Evolutionary conservation across 2,329 filamentous ascomycete genomes (phyloP).

Genomic region (Neoarthrinium moseri): DNA sequence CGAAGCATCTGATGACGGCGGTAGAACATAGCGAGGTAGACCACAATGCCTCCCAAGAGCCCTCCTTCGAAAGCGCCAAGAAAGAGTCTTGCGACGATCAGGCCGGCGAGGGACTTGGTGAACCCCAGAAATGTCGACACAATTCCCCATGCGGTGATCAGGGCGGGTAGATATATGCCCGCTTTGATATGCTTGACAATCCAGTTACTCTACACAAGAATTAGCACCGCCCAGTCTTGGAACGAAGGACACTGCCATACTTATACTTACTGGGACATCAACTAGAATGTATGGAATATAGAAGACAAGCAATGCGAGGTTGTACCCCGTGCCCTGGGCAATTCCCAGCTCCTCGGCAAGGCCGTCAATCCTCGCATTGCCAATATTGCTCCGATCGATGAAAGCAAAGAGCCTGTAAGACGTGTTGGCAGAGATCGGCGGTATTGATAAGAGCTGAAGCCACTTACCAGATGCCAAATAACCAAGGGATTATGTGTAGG

Average conservation of each 20-base stretch:
- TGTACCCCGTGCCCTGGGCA: conserved; percentile 62
- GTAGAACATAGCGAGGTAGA: conserved; percentile 9
- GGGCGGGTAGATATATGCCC: conserved; percentile 75
- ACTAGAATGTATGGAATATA: conserved; percentile 83
- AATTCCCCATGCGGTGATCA: conserved; percentile 74
- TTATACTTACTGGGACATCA: conserved; percentile 42
- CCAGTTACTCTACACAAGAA: conserved; percentile 73
- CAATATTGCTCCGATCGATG: conserved; percentile 73
- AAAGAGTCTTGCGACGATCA: conserved; percentile 69
- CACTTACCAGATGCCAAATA: conserved; percentile 22
- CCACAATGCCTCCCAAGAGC: conserved; percentile 46
- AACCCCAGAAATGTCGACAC: conserved; percentile 71
- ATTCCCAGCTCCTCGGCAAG: conserved; percentile 60
- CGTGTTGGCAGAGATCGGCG: not conserved
- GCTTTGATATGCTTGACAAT: conserved; percentile 77
- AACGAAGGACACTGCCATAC: conserved; percentile 41
- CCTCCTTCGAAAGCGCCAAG: conserved; percentile 75
- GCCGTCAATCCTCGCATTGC: conserved; percentile 62
- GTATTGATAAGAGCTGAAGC: not conserved
- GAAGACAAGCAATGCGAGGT: conserved; percentile 75
- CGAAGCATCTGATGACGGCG: conserved; percentile 47
- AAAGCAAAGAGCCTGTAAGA: conserved; percentile 37
- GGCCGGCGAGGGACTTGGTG: conserved; percentile 58
- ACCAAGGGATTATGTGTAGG: conserved; percentile 20
- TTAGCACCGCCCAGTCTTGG: too few relatives aligned